Conservation (phyloP, 495 filamentous ascomycete genomes). For the Lophiostoma macrostomum region DNA sequence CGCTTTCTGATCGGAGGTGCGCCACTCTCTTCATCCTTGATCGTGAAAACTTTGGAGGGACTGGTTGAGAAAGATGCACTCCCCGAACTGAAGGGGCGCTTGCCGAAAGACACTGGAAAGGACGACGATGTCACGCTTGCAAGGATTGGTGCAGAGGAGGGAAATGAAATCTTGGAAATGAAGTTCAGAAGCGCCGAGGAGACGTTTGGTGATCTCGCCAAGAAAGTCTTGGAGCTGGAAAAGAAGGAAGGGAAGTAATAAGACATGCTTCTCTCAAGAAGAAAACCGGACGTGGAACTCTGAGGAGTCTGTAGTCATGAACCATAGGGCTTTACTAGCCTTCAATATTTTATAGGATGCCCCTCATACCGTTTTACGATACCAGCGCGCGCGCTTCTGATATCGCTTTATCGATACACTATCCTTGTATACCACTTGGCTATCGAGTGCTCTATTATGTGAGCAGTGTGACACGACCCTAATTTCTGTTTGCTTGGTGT, state of each 20-base stretch:
- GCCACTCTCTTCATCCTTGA: conserved; percentile 27
- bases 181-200: conserved; percentile 37
- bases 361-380: too few relatives aligned
- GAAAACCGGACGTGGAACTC: background rate
- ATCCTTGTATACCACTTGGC: too few relatives aligned
- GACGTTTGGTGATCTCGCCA: conserved; percentile 42
- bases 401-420: too few relatives aligned
- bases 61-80: conserved; percentile 20
- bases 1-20: conserved; percentile 33
- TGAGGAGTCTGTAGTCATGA: background rate
- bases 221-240: conserved; percentile 29
- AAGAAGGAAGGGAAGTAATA: conserved; percentile 15
- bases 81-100: conserved; percentile 35
- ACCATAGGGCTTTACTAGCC: too few relatives aligned
- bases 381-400: too few relatives aligned
- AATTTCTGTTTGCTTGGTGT: too few relatives aligned
- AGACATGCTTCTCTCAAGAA: background rate
- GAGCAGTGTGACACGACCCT: too few relatives aligned
- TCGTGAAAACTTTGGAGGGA: conserved; percentile 35
- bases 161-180: conserved; percentile 37
- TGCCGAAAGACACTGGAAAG: conserved; percentile 40
- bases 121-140: conserved; percentile 27
- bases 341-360: too few relatives aligned
- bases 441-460: too few relatives aligned
- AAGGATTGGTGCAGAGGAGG: conserved; percentile 30